Evolutionary conservation across 208 protist genomes (phyloP).

Genomic region (Trypanosoma rangeli): DNA sequence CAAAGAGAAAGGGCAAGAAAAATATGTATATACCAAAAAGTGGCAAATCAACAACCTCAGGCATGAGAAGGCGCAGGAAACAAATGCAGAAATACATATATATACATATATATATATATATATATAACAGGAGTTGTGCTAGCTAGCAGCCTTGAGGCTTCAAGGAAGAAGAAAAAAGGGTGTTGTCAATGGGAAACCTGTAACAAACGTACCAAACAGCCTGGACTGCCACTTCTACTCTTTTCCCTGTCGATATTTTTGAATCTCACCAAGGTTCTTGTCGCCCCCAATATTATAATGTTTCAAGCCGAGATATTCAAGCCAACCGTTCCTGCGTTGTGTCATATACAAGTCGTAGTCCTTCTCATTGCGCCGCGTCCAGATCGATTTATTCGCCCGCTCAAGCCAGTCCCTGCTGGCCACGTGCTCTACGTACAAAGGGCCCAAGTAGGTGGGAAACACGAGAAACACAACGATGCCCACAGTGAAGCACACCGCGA

Average conservation of each 20-base stretch:
- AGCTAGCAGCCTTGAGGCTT: no score
- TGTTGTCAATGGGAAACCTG: no score
- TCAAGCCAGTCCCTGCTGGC: slow-evolving; percentile 73
- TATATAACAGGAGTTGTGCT: no score
- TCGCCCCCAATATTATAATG: slow-evolving; percentile 87
- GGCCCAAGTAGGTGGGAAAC: slow-evolving; percentile 58
- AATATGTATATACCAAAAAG: not conserved
- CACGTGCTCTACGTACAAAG: slow-evolving; percentile 76
- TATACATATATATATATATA: no score
- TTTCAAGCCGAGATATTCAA: slow-evolving; percentile 82
- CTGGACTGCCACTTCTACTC: not conserved
- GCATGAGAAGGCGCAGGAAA: no score
- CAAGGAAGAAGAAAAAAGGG: no score
- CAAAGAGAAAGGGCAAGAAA: no score
- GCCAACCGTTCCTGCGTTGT: slow-evolving; percentile 86
- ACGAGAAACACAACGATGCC: slow-evolving; percentile 50
- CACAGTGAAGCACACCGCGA: slow-evolving; percentile 53
- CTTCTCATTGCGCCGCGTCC: slow-evolving; percentile 83
- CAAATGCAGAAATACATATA: no score
- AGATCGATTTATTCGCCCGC: slow-evolving; percentile 73
- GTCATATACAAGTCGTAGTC: slow-evolving; percentile 86
- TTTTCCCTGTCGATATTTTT: slow-evolving; percentile 52
- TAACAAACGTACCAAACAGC: no score
- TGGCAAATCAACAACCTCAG: no score
- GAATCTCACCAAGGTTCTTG: slow-evolving; percentile 72